These are phyloP conservation scores for Closterium sp. DNA, from an alignment of 139 green algal genomes.

Conservation along the genomic window DNA sequence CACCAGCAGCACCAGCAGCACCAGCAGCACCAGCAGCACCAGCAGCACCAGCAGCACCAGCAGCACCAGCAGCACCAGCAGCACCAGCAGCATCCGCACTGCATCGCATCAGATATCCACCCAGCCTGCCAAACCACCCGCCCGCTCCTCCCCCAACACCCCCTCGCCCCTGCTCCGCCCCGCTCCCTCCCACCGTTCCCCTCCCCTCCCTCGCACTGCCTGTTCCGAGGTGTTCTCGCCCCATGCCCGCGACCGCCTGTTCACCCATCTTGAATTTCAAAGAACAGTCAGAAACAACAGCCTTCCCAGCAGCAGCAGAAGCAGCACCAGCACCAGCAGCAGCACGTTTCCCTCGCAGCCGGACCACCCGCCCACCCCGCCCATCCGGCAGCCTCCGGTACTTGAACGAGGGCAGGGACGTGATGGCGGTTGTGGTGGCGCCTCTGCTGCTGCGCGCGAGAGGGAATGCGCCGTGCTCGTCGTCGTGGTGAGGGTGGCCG, in stretches of 20 bases:
- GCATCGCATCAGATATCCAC: not conserved
- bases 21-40: not conserved
- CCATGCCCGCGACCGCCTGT: not conserved
- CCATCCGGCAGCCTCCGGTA: constrained; percentile 2
- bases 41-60: not conserved
- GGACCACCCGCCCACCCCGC: not conserved
- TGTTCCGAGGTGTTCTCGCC: not conserved
- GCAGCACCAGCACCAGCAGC: not conserved
- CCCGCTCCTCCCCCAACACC: not conserved
- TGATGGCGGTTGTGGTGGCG: constrained; percentile 23
- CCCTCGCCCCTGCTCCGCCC: no score
- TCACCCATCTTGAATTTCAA: not conserved
- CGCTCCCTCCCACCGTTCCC: not conserved
- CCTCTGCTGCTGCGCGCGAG: constrained; percentile 20
- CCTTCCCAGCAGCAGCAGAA: not conserved
- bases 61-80: not conserved
- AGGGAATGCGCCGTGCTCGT: not conserved
- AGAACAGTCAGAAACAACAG: not conserved
- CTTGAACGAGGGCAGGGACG: constrained; percentile 35
- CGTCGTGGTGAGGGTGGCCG: not conserved
- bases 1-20: no score
- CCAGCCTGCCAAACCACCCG: not conserved
- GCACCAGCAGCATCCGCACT: not conserved
- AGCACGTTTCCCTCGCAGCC: not conserved
- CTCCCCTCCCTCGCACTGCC: not conserved